Evolutionary conservation across 164 flowering plant species (phyloP).

Genomic region (Paratinospora sagittata): DNA sequence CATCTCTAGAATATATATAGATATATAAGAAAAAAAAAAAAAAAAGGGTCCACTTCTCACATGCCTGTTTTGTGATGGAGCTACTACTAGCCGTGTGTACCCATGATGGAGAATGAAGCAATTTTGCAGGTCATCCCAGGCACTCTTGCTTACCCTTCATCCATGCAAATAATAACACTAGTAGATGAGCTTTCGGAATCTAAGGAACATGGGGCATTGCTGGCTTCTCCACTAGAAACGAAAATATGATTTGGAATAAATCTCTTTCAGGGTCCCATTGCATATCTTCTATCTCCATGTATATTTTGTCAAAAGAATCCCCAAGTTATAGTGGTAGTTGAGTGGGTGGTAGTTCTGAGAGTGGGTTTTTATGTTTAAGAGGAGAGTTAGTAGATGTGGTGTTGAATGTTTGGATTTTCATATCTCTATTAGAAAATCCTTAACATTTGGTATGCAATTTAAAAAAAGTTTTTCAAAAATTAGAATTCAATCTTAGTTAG

Average conservation of each 20-base stretch:
- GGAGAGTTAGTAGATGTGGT: conserved; percentile 4
- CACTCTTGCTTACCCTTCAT: neutral
- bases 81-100: neutral
- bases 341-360: neutral
- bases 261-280: conserved; percentile 5
- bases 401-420: neutral
- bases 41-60: neutral
- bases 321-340: conserved; percentile 5
- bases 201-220: neutral
- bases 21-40: neutral
- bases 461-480: too few species aligned
- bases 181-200: neutral
- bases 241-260: conserved; percentile 1
- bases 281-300: neutral
- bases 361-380: too few species aligned
- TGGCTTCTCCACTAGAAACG: neutral
- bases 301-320: too few species aligned
- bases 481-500: too few species aligned
- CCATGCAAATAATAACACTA: neutral
- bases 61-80: neutral
- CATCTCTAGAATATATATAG: neutral
- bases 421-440: neutral
- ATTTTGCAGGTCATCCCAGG: too few species aligned
- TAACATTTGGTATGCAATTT: too few species aligned
- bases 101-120: neutral